Evolutionary conservation across 495 filamentous ascomycete species (phyloP).

Genomic region (Cercophora scortea): DNA sequence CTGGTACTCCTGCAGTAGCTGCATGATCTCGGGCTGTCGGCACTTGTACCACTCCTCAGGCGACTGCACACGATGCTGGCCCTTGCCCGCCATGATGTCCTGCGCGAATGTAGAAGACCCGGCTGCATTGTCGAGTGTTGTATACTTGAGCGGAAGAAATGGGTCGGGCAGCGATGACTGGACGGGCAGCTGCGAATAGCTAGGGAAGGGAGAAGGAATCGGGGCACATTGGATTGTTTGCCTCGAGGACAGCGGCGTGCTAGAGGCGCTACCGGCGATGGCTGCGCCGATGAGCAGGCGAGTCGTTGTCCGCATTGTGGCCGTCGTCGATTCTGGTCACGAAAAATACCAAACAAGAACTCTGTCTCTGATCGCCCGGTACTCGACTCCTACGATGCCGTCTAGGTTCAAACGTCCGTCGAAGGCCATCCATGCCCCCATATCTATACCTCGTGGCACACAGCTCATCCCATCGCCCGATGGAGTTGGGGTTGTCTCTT

Average conservation of each 20-base stretch:
- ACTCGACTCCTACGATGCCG: not conserved
- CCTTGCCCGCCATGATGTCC: constrained; percentile 32
- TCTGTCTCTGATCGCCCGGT: not conserved
- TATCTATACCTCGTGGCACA: not conserved
- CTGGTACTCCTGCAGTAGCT: constrained; percentile 47
- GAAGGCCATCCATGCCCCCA: not conserved
- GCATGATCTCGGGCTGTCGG: constrained; percentile 44
- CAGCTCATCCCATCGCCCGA: not conserved
- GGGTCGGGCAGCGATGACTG: constrained; percentile 42
- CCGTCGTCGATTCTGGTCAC: not conserved
- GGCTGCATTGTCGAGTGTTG: constrained; percentile 27
- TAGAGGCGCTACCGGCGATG: not conserved
- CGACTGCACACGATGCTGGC: constrained; percentile 34
- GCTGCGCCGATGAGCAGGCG: constrained; percentile 1
- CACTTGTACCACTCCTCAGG: constrained; percentile 44
- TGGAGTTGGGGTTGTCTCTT: not conserved
- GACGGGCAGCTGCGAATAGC: constrained; percentile 29
- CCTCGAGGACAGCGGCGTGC: constrained; percentile 1
- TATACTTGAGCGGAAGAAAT: constrained; percentile 41
- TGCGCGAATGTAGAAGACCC: constrained; percentile 21
- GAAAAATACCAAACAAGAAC: not conserved
- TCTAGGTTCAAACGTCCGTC: no score
- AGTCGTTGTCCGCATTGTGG: not conserved
- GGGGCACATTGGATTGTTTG: constrained; percentile 21
- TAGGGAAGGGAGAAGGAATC: constrained; percentile 32